Evolutionary conservation across 805 yeast genomes (phyloP).

Genomic region (Scheffersomyces lignosus): DNA sequence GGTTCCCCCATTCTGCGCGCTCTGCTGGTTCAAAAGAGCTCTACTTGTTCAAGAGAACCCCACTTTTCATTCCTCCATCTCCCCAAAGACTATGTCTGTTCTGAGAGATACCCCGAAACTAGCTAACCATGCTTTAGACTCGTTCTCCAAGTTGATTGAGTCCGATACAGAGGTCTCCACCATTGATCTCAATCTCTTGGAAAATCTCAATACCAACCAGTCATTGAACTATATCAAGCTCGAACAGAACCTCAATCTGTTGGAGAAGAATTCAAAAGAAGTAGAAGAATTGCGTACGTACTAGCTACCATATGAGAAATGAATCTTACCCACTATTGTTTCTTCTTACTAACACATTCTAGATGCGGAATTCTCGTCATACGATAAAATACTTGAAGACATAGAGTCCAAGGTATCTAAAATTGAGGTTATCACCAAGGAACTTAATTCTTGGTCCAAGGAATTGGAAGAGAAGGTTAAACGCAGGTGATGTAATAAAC

Average conservation of each 20-base stretch:
- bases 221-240: constrained; percentile 51
- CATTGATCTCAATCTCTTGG: constrained; percentile 49
- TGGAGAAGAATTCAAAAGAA: constrained; percentile 42
- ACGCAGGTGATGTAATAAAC: too few species aligned
- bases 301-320: constrained; percentile 14
- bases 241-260: constrained; percentile 38
- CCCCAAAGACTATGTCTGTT: constrained; percentile 22
- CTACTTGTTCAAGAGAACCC: too few species aligned
- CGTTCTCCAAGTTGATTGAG: constrained; percentile 33
- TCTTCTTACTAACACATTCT: background rate
- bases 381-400: constrained; percentile 21
- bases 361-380: constrained; percentile 23
- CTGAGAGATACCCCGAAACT: constrained; percentile 31
- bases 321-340: background rate
- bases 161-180: constrained; percentile 42
- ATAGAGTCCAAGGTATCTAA: constrained; percentile 37
- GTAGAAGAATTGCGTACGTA: constrained; percentile 26
- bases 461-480: constrained; percentile 49
- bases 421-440: constrained; percentile 49
- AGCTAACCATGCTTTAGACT: constrained; percentile 28
- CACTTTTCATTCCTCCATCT: too few species aligned
- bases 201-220: constrained; percentile 58
- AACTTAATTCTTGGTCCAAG: constrained; percentile 61
- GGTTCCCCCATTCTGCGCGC: too few species aligned
- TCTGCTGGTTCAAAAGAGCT: too few species aligned